phyloP scores from a whole-genome alignment of 176 grass and related monocot genomes.

The Lolium rigidum region DNA sequence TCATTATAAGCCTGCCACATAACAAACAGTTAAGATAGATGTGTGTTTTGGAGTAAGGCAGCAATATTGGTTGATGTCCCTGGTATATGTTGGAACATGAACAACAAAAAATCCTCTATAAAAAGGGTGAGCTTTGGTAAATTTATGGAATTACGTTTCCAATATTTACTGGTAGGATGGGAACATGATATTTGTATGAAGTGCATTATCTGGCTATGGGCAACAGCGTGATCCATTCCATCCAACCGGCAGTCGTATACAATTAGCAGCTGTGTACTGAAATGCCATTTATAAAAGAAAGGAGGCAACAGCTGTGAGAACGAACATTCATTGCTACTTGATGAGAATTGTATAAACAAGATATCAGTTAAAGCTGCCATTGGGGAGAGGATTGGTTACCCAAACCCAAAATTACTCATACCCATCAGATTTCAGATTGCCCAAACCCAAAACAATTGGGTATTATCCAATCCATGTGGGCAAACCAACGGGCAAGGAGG shows the following conservation, averaged over 20 bases:
- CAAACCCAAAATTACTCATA: no score
- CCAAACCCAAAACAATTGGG: neutral
- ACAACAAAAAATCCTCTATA: neutral
- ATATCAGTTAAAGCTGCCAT: neutral
- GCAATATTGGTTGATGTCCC: slow-evolving; percentile 1
- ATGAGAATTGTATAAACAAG: neutral
- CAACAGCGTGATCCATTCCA: slow-evolving; percentile 38
- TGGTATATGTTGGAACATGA: slow-evolving; percentile 27
- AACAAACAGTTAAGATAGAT: slow-evolving; percentile 30
- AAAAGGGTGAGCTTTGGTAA: slow-evolving; percentile 31
- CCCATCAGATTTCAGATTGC: neutral
- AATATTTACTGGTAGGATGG: slow-evolving; percentile 26
- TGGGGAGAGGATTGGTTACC: neutral
- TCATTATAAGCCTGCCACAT: slow-evolving; percentile 76
- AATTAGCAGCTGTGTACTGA: neutral
- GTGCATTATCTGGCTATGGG: slow-evolving; percentile 2
- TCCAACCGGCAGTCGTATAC: neutral
- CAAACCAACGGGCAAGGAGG: neutral
- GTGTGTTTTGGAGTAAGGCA: neutral
- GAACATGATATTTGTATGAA: slow-evolving; percentile 12
- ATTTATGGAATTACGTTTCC: slow-evolving; percentile 1
- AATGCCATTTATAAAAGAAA: slow-evolving; percentile 28
- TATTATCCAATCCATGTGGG: neutral
- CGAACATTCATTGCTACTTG: neutral
- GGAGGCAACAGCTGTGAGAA: slow-evolving; percentile 7